These are phyloP conservation scores for Psophocarpus tetragonolobus DNA, from an alignment of 306 rosid genomes.

Conservation along the genomic window DNA sequence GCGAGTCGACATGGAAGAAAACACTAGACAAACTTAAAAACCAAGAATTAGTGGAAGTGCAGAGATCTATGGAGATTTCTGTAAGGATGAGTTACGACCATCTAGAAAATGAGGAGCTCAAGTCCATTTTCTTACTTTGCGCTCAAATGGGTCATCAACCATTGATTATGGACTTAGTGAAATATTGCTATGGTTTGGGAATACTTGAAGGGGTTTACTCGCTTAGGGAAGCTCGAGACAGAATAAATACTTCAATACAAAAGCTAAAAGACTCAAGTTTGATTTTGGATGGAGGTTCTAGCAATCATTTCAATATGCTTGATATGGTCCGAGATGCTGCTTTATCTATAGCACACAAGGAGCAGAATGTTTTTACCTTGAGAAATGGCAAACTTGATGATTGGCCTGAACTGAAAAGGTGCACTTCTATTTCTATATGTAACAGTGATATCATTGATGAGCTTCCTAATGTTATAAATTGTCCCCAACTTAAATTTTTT, in stretches of 20 bases:
- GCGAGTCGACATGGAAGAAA: neutral
- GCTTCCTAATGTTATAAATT: neutral
- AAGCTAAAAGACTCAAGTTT: neutral
- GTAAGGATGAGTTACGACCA: neutral
- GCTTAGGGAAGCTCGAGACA: neutral
- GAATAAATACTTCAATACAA: neutral
- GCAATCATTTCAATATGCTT: neutral
- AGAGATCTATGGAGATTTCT: neutral
- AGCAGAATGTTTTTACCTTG: neutral
- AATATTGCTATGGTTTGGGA: constrained; percentile 20
- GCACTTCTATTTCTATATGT: neutral
- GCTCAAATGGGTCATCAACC: constrained; percentile 24
- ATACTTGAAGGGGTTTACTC: constrained; percentile 4
- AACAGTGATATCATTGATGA: neutral
- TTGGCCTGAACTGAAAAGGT: neutral
- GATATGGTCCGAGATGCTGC: neutral
- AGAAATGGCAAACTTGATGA: neutral
- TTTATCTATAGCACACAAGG: neutral
- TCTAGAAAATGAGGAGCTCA: constrained; percentile 2
- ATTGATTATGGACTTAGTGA: neutral
- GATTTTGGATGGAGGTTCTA: neutral
- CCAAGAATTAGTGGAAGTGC: neutral
- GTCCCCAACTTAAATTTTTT: neutral
- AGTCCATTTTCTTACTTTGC: constrained; percentile 1
- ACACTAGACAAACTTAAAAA: neutral